A percentile compares a stretch with the other conserved stretches of the same genome.
Evolutionary conservation across 2,329 filamentous ascomycete genomes (phyloP).

Genomic region (Cytospora piceae): DNA sequence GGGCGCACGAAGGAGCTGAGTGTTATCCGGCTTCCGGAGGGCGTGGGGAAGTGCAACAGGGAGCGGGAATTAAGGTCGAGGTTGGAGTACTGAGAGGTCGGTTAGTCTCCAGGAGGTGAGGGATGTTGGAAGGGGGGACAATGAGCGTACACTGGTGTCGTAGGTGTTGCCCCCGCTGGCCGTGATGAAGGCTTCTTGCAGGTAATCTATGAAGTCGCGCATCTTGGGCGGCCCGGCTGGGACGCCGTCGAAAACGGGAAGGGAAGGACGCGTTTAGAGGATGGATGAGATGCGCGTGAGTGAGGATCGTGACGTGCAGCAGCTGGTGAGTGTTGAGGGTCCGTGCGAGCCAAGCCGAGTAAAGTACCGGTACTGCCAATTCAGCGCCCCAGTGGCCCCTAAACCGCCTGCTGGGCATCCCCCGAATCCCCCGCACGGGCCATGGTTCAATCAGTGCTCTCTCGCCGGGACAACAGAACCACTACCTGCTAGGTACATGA

Average conservation of each 20-base stretch:
- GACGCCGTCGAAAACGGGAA: not conserved
- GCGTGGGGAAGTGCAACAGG: slow-evolving; percentile 86
- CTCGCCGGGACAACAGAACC: not conserved
- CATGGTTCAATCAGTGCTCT: not conserved
- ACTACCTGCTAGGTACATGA: not conserved
- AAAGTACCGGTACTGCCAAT: no score
- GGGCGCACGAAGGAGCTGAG: slow-evolving; percentile 90
- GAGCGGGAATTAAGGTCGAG: slow-evolving; percentile 29
- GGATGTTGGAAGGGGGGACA: not conserved
- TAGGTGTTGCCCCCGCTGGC: slow-evolving; percentile 31
- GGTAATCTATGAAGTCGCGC: slow-evolving; percentile 29
- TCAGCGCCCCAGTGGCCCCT: no score
- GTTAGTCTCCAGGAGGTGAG: slow-evolving; percentile 7
- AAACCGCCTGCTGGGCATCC: no score
- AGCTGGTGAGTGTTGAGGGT: not conserved
- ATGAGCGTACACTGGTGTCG: slow-evolving; percentile 29
- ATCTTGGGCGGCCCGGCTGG: slow-evolving; percentile 15
- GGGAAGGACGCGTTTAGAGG: not conserved
- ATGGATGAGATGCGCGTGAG: not conserved
- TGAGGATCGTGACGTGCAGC: not conserved
- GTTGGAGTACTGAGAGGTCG: slow-evolving; percentile 50
- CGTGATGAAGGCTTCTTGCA: slow-evolving; percentile 28
- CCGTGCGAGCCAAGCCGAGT: not conserved
- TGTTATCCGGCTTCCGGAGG: slow-evolving; percentile 80
- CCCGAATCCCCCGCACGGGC: not conserved